phyloP scores from a whole-genome alignment of 352 stramenopile species.

The Thalassiosira livingstoniorum region DNA sequence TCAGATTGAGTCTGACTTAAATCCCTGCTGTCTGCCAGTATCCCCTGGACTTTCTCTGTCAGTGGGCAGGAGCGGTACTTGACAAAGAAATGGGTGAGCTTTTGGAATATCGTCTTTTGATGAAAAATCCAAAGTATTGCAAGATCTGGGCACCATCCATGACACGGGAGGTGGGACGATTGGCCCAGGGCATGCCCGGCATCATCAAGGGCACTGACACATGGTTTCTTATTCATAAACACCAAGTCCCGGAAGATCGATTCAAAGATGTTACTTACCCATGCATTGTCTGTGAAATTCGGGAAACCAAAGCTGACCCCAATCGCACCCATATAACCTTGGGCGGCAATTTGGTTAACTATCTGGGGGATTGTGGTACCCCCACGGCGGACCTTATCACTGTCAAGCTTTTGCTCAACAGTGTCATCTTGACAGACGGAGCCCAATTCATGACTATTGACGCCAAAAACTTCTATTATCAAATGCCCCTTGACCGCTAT shows the following conservation, averaged over 20 bases:
- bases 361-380: constrained; percentile 32
- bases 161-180: constrained; percentile 38
- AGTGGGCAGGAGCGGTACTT: neutral
- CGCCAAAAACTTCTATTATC: constrained; percentile 47
- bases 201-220: constrained; percentile 39
- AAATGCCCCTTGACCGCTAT: constrained; percentile 12
- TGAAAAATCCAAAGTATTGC: neutral
- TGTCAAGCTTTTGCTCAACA: constrained; percentile 49
- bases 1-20: neutral
- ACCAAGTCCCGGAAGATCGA: constrained; percentile 34
- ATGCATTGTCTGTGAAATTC: constrained; percentile 33
- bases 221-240: constrained; percentile 43
- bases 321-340: constrained; percentile 44
- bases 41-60: neutral
- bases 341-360: constrained; percentile 54
- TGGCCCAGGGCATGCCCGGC: constrained; percentile 37
- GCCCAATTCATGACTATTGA: constrained; percentile 42
- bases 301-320: constrained; percentile 44
- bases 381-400: constrained; percentile 34
- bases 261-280: constrained; percentile 47
- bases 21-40: neutral
- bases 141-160: constrained; percentile 27
- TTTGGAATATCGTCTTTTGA: constrained; percentile 7
- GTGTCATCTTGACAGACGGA: constrained; percentile 32
- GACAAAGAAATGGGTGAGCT: neutral